Evolutionary conservation across 208 protist genomes (phyloP).

Genomic region (Spongospora subterranea): DNA sequence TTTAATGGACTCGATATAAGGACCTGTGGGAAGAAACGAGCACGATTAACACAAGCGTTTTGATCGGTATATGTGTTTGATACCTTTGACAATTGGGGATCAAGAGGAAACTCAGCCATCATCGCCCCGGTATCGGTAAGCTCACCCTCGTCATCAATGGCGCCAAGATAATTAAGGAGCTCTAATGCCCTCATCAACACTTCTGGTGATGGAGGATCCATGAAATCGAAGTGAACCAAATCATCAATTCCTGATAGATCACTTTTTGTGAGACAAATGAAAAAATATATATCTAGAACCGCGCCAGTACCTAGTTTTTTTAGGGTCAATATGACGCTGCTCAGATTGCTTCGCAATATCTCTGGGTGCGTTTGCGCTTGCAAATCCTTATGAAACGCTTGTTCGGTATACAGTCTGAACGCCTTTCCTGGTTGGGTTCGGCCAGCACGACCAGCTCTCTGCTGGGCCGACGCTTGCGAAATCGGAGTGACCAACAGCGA

Average conservation of each 20-base stretch:
- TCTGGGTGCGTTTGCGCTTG: slow-evolving; percentile 84
- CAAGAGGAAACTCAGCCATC: slow-evolving; percentile 98
- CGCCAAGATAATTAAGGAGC: slow-evolving; percentile 96
- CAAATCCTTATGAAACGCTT: slow-evolving; percentile 82
- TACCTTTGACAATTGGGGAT: slow-evolving; percentile 94
- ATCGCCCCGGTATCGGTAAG: slow-evolving; percentile 91
- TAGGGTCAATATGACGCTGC: slow-evolving; percentile 83
- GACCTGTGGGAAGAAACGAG: neutral
- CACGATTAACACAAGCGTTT: neutral
- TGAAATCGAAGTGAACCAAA: slow-evolving; percentile 92
- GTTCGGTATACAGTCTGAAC: slow-evolving; percentile 91
- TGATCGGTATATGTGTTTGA: too few species aligned
- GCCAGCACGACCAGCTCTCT: slow-evolving; percentile 98
- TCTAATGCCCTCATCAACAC: slow-evolving; percentile 87
- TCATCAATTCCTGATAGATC: slow-evolving; percentile 82
- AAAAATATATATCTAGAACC: neutral
- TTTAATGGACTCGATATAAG: slow-evolving; percentile 73
- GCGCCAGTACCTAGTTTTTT: slow-evolving; percentile 87
- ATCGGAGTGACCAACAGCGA: slow-evolving; percentile 96
- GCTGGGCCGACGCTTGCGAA: slow-evolving; percentile 95
- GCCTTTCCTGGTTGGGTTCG: slow-evolving; percentile 96
- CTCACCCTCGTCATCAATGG: slow-evolving; percentile 94
- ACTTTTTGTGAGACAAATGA: neutral
- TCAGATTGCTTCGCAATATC: slow-evolving; percentile 83
- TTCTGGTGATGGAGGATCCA: slow-evolving; percentile 88